These are phyloP conservation scores for Aspergillus arachidicola DNA, from an alignment of 2,329 filamentous ascomycete species.

Conservation along the genomic window DNA sequence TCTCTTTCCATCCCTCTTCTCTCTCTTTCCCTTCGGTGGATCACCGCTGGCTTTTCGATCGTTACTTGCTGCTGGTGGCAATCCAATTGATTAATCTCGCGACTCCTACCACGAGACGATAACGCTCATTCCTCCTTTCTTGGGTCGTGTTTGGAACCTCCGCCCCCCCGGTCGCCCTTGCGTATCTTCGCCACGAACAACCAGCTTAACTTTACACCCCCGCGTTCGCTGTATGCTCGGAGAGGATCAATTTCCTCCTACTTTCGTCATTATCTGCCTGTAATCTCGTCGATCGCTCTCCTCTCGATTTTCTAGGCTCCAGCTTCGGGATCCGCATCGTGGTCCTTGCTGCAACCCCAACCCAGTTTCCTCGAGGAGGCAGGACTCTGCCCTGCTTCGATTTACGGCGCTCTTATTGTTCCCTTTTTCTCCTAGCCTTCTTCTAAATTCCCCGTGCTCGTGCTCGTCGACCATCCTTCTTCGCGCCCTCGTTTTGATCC, in stretches of 20 bases:
- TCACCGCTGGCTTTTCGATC: slow-evolving; percentile 16
- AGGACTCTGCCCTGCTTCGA: slow-evolving; percentile 5
- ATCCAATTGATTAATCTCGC: slow-evolving; percentile 15
- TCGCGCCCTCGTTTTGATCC: slow-evolving; percentile 18
- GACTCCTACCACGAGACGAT: neutral
- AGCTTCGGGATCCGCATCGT: slow-evolving; percentile 8
- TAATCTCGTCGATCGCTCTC: slow-evolving; percentile 15
- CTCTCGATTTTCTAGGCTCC: neutral
- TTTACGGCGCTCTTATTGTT: slow-evolving; percentile 5
- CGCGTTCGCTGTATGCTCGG: slow-evolving; percentile 2
- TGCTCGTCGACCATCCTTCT: slow-evolving; percentile 14
- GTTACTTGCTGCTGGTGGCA: slow-evolving; percentile 37
- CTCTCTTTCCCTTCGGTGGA: slow-evolving; percentile 8
- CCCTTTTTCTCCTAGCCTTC: slow-evolving; percentile 11
- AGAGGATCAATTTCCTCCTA: slow-evolving; percentile 7
- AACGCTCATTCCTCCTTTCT: slow-evolving; percentile 21
- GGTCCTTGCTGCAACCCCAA: slow-evolving; percentile 13
- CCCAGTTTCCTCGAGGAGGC: slow-evolving; percentile 9
- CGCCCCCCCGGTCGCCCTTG: slow-evolving; percentile 20
- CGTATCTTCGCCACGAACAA: slow-evolving; percentile 16
- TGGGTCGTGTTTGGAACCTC: slow-evolving; percentile 17
- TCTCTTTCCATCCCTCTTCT: slow-evolving; percentile 3
- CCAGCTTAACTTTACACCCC: slow-evolving; percentile 13
- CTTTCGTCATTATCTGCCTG: slow-evolving; percentile 16
- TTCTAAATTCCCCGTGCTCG: slow-evolving; percentile 23